phyloP scores from a whole-genome alignment of 2,329 filamentous ascomycete genomes.

The Aspergillus floridensis region DNA sequence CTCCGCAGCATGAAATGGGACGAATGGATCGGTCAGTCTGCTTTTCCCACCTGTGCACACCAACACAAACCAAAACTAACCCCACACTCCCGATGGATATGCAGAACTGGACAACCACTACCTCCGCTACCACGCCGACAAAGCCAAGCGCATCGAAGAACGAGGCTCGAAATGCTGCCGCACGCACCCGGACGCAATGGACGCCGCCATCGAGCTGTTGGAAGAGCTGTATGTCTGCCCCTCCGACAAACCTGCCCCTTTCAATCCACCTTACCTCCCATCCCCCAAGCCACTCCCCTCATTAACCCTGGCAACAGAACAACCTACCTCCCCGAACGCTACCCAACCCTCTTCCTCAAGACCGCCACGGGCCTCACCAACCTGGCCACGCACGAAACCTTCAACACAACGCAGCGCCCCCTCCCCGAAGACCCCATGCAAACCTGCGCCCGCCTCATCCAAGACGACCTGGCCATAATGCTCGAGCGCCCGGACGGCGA shows the following conservation, averaged over 20 bases:
- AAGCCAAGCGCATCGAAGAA: constrained; percentile 64
- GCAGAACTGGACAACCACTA: constrained; percentile 77
- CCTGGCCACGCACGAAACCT: constrained; percentile 66
- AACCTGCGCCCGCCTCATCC: constrained; percentile 67
- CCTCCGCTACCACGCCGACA: constrained; percentile 68
- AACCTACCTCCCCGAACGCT: constrained; percentile 69
- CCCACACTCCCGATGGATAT: no score
- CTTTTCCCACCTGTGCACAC: neutral
- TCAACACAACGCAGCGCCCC: constrained; percentile 64
- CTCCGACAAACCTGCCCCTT: neutral
- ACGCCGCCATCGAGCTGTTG: constrained; percentile 71
- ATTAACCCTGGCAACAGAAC: constrained; percentile 26
- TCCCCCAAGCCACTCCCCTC: neutral
- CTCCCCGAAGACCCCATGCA: constrained; percentile 76
- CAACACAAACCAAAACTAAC: no score
- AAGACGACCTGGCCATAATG: constrained; percentile 85
- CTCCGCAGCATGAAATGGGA: constrained; percentile 67
- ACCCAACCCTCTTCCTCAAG: constrained; percentile 66
- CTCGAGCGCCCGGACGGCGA: constrained; percentile 71
- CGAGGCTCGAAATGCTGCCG: constrained; percentile 65
- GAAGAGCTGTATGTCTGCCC: constrained; percentile 59
- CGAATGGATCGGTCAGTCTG: constrained; percentile 63
- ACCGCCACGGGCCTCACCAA: constrained; percentile 68
- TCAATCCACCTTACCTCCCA: neutral
- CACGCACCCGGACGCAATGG: constrained; percentile 68